Percentiles rank a stretch among this genome's conserved stretches.
These are phyloP conservation scores for Effrenium voratum DNA, from an alignment of 73 alveolate genomes.

Conservation along the genomic window DNA sequence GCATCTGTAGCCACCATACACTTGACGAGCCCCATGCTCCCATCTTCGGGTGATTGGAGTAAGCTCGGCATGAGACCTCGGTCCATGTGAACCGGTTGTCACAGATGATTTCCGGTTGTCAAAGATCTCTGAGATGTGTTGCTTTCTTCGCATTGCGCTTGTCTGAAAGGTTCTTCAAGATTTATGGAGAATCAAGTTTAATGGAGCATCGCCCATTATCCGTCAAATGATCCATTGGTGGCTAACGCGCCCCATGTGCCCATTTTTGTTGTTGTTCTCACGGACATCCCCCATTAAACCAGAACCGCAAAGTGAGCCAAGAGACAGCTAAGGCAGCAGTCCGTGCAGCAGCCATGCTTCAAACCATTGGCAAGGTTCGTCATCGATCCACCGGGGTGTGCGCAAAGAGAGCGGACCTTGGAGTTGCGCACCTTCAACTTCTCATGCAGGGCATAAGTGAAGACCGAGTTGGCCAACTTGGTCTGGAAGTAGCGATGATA, in stretches of 20 bases:
- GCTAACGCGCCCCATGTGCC: too few species aligned
- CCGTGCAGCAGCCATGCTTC: constrained; percentile 39
- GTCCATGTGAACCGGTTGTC: neutral
- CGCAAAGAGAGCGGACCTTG: neutral
- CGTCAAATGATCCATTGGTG: too few species aligned
- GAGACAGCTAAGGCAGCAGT: neutral
- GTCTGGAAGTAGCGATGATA: constrained; percentile 62
- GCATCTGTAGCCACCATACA: neutral
- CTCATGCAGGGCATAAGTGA: constrained; percentile 60
- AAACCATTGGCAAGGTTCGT: constrained; percentile 40
- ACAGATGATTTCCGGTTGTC: too few species aligned
- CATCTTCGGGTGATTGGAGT: neutral
- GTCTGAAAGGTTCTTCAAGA: too few species aligned
- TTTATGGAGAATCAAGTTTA: too few species aligned
- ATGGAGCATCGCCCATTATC: too few species aligned
- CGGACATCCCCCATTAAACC: too few species aligned
- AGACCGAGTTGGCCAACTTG: constrained; percentile 73
- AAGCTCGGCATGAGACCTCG: neutral
- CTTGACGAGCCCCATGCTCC: neutral
- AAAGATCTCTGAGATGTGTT: too few species aligned
- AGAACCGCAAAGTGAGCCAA: neutral
- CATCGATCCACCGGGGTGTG: constrained; percentile 69
- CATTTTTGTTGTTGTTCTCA: too few species aligned
- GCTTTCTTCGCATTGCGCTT: too few species aligned
- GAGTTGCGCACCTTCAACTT: constrained; percentile 7